Conservation (phyloP, 2,329 filamentous ascomycete species). For the Nigrospora osmanthi region DNA sequence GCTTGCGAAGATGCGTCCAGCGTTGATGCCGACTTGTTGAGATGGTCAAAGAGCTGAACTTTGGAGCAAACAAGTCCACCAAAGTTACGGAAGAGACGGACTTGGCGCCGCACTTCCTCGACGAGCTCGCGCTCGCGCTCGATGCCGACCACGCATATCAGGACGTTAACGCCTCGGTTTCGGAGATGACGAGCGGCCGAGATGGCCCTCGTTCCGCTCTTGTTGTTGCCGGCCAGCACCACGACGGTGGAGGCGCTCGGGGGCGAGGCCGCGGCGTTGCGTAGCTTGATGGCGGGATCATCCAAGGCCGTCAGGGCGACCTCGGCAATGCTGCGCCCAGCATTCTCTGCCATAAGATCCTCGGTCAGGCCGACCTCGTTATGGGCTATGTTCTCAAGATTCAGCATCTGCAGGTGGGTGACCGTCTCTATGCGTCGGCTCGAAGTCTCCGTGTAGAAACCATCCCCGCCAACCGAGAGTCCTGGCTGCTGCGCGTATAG, state of each 20-base stretch:
- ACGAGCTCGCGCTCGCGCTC: slow-evolving; percentile 76
- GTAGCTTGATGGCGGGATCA: slow-evolving; percentile 52
- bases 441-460: slow-evolving; percentile 47
- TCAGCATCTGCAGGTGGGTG: slow-evolving; percentile 77
- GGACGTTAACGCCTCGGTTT: slow-evolving; percentile 72
- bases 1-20: slow-evolving; percentile 17
- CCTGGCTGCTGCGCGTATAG: slow-evolving; percentile 27
- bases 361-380: slow-evolving; percentile 81
- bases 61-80: slow-evolving; percentile 65
- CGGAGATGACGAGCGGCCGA: slow-evolving; percentile 81
- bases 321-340: slow-evolving; percentile 81
- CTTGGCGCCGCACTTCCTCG: slow-evolving; percentile 71
- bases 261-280: slow-evolving; percentile 24
- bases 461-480: slow-evolving; percentile 17
- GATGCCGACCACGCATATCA: slow-evolving; percentile 77
- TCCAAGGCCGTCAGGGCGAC: slow-evolving; percentile 64
- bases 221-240: slow-evolving; percentile 92
- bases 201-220: slow-evolving; percentile 75
- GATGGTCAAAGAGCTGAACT: slow-evolving; percentile 51
- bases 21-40: slow-evolving; percentile 36
- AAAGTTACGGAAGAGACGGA: slow-evolving; percentile 76
- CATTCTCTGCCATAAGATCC: slow-evolving; percentile 87
- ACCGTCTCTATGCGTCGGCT: slow-evolving; percentile 54
- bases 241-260: slow-evolving; percentile 41
- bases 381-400: slow-evolving; percentile 84